Base-by-base conservation (phyloP, 1,284 basidiomycete genomes). In the Leucoagaricus sp. region DNA sequence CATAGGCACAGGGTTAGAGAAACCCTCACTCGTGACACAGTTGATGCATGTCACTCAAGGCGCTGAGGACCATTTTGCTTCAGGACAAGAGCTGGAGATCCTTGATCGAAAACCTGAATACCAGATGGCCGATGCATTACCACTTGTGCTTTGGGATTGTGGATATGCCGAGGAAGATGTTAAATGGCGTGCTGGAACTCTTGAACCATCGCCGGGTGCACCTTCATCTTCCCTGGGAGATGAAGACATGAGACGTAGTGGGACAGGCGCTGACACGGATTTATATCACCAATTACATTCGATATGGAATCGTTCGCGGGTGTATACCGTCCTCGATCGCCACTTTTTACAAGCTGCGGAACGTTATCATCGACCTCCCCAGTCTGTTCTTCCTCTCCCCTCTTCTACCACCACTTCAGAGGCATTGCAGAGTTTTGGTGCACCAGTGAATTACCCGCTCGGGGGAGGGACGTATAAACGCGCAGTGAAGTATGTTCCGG, bases 141-240 rank as follows among this genome's bases (percentile, higher is more conserved):
- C 97, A 0, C 81, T 99, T 26, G 85, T 98, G 68, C 83, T 99
- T 2, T 98, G 95, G 90, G 89, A 94, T 46, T 96, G 94, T 67
- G 87, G 81, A 0, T 99, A 94, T 71, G 74, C 80, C 12, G 80
- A 82, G 5, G 74, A 75, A 12, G 86, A 87, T 41, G 75, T 93
- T 1, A 71, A 78, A 54, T 99, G 96, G 96, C 82, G 86, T 31
- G 85, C 82, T 2, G 87, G 87, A 17, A 36, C 48, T n/a, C 17
- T 51, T 23, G 53, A 79, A 71, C 62, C 75, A 58, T 59, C 70
- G 57, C 65, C 57, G 58, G 69, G 66, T 69, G 70, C 13, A 69
- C 69, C 25, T 61, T n/a, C n/a, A n/a, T n/a, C 65, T 7, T 69
- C 71, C 73, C 60, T 58, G 38, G 44, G 71, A 50, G 52, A 63